phyloP scores from a whole-genome alignment of 2,329 filamentous ascomycete genomes.

The Trichoderma pleuroti region DNA sequence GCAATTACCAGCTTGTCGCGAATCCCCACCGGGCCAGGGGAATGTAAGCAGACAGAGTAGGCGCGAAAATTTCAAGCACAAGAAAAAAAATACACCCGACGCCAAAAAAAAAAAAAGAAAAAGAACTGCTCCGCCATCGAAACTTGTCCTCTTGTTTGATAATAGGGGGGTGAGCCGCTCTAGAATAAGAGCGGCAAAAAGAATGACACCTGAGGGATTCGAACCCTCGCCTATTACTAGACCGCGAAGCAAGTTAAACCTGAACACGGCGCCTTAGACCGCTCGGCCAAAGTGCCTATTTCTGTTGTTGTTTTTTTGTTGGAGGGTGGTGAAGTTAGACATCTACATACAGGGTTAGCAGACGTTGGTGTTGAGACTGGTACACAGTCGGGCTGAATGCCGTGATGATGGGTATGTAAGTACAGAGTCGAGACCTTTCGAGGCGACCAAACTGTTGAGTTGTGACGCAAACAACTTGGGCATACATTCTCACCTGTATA shows the following conservation, averaged over 20 bases:
- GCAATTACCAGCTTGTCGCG: not conserved
- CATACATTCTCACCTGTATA: not conserved
- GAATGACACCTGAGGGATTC: slow-evolving; percentile 32
- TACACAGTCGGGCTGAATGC: no score
- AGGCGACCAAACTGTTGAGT: not conserved
- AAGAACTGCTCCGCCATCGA: not conserved
- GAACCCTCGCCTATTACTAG: slow-evolving; percentile 33
- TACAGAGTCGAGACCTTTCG: not conserved
- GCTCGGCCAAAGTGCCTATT: slow-evolving; percentile 29
- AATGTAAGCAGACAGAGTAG: not conserved
- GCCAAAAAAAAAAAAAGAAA: not conserved
- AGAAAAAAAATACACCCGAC: not conserved
- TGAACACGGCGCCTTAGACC: slow-evolving; percentile 27
- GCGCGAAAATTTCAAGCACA: not conserved
- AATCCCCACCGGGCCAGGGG: not conserved
- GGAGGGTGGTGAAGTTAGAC: not conserved
- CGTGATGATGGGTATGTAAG: not conserved
- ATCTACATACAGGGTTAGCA: not conserved
- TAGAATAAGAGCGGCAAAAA: not conserved
- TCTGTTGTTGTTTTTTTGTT: not conserved
- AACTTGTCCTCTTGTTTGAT: not conserved
- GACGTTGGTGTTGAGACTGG: not conserved
- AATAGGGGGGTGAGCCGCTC: not conserved
- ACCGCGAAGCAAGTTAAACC: slow-evolving; percentile 23
- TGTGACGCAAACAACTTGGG: not conserved